phyloP scores from a whole-genome alignment of 805 yeast species.

The Ogataea paraovalis region DNA sequence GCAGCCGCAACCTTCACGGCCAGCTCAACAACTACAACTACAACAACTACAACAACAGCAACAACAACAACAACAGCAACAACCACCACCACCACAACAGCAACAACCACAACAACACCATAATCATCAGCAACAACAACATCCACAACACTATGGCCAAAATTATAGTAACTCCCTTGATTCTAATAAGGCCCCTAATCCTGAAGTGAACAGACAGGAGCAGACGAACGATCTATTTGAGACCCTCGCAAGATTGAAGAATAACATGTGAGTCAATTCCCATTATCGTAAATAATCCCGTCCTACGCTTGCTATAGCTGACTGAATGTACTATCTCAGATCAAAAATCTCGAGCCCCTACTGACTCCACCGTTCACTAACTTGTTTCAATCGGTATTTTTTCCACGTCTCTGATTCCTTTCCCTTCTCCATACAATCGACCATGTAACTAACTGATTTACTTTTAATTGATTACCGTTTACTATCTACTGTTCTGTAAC shows the following conservation, averaged over 20 bases:
- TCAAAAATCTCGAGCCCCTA: too few relatives aligned
- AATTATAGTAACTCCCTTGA: not conserved
- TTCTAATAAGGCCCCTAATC: not conserved
- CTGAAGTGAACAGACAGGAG: constrained; percentile 18
- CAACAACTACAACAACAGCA: not conserved
- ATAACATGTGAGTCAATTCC: constrained; percentile 27
- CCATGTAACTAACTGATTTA: not conserved
- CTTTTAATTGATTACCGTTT: not conserved
- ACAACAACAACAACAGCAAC: constrained; percentile 6
- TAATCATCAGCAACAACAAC: constrained; percentile 11
- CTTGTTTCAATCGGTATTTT: too few relatives aligned
- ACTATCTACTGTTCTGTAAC: not conserved
- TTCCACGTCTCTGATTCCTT: too few relatives aligned
- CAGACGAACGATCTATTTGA: constrained; percentile 34
- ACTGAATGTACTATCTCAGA: too few relatives aligned
- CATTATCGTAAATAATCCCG: not conserved
- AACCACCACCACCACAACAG: constrained; percentile 13
- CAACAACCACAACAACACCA: not conserved
- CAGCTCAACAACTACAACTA: constrained; percentile 13
- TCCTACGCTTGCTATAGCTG: too few relatives aligned
- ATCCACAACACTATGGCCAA: constrained; percentile 4
- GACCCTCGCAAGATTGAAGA: constrained; percentile 35
- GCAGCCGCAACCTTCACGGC: constrained; percentile 1
- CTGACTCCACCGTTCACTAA: too few relatives aligned
- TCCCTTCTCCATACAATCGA: not conserved